phyloP scores from a whole-genome alignment of 305 asterid genomes.

The Fraxinus nigra region DNA sequence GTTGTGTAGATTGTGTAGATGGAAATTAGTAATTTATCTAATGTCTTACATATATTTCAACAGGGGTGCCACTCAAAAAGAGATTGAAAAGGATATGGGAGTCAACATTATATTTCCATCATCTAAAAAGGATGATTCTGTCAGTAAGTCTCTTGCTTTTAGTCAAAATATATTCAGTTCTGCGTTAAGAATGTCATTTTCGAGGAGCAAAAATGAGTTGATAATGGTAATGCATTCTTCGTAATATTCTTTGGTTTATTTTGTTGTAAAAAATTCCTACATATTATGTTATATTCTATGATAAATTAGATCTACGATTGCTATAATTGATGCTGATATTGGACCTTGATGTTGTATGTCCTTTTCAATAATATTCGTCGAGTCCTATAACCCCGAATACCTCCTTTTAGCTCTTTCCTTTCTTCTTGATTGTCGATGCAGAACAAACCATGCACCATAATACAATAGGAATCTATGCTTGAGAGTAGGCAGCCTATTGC shows the following conservation, averaged over 20 bases:
- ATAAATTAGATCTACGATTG: background rate
- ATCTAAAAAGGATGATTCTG: constrained; percentile 53
- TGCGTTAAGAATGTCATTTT: background rate
- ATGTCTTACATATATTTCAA: constrained; percentile 17
- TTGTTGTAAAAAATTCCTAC: background rate
- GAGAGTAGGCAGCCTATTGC: background rate
- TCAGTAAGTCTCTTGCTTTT: constrained; percentile 56
- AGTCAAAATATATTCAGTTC: constrained; percentile 19
- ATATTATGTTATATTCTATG: constrained; percentile 4
- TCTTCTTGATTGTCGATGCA: background rate
- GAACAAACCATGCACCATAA: background rate
- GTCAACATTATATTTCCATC: constrained; percentile 59
- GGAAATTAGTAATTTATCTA: constrained; percentile 17
- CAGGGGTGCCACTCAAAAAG: constrained; percentile 64
- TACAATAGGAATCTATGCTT: background rate
- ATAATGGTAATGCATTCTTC: background rate
- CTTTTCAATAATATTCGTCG: background rate
- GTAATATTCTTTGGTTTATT: background rate
- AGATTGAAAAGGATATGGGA: constrained; percentile 58
- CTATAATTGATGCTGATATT: background rate
- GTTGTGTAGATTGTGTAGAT: constrained; percentile 11
- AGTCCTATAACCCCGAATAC: background rate
- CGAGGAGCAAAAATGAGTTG: background rate
- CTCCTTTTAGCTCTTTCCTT: background rate
- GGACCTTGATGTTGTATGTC: background rate